Base-by-base conservation (phyloP, 1,284 basidiomycete species). In the Boletellus deceptivus region DNA sequence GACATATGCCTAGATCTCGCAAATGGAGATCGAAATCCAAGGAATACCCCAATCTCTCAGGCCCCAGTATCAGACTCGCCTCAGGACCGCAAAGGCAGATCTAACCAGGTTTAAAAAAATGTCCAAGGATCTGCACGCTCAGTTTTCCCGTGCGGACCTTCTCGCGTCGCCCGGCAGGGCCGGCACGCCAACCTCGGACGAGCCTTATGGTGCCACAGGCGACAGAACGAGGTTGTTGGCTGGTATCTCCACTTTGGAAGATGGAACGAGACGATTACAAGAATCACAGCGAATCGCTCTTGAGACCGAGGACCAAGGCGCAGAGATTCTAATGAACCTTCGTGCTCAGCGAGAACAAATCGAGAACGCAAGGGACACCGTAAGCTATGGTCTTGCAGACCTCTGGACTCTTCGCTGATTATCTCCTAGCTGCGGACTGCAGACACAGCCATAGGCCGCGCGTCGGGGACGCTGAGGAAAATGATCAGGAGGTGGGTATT, bases 11-110 rank as follows among this genome's bases (percentile, higher is more conserved):
- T 60, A 96, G 93, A 82, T 97, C 58, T 93, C 92, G 33, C 97
- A 99, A 81, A 98, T 99, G 96, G 95, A 98, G 72, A 90, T 99
- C 55, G 97, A 99, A 74, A 87, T 97, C n/a, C 93, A 95, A 64
- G 89, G 91, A 11, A 95, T 98, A 68, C 94, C 95, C 0, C 86
- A 91, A 62, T 89, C 89, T 29, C 77, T 94, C 59, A 82, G 86
- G 43, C 71, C 82, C 0, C 80, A 83, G 52, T 93, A 93, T 69
- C 83, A 87, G 50, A 67, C 78, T 22, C 84, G 91, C 55, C 80
- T 95, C 44, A 77, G 81, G 49, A 72, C 80, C 10, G 83, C 89
- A 55, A 93, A 93, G 68, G 67, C 78, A 3, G 84, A 86, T 47
- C 76, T 98, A 7, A 73, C 82, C 33, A 79, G 78, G 56, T 85